Evolutionary conservation across 2,329 filamentous ascomycete species (phyloP).

Genomic region (Plectosphaerella sp.): DNA sequence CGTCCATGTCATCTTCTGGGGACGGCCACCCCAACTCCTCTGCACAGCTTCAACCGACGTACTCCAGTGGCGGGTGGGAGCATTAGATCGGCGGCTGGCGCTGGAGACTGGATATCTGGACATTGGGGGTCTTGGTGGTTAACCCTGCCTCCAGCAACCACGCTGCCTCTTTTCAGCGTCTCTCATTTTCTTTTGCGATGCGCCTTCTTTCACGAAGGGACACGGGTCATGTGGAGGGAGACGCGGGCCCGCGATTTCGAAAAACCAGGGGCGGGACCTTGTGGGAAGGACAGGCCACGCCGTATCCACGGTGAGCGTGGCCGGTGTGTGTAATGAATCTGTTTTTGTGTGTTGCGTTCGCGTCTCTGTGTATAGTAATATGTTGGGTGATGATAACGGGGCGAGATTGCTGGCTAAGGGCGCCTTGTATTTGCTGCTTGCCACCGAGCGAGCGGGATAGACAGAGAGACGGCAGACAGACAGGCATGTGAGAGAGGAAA

Average conservation of each 20-base stretch:
- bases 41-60: background rate
- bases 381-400: background rate
- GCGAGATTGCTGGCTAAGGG: background rate
- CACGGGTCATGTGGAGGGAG: background rate
- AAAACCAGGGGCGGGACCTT: background rate
- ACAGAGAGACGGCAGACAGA: too few species aligned
- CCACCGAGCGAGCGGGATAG: too few species aligned
- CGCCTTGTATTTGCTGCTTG: background rate
- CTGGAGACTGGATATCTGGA: too few species aligned
- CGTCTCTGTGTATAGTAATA: background rate
- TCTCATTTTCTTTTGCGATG: background rate
- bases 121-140: background rate
- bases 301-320: background rate
- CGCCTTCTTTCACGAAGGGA: background rate
- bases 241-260: too few species aligned
- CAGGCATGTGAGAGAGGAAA: too few species aligned
- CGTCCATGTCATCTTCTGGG: too few species aligned
- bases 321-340: background rate
- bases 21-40: constrained; percentile 1
- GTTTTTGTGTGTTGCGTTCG: too few species aligned
- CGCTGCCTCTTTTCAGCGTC: background rate
- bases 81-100: too few species aligned
- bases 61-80: too few species aligned
- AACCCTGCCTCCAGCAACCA: background rate
- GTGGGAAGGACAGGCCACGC: background rate